Conservation (phyloP, 2,329 filamentous ascomycete genomes). For the Leptodontidium sp. region DNA sequence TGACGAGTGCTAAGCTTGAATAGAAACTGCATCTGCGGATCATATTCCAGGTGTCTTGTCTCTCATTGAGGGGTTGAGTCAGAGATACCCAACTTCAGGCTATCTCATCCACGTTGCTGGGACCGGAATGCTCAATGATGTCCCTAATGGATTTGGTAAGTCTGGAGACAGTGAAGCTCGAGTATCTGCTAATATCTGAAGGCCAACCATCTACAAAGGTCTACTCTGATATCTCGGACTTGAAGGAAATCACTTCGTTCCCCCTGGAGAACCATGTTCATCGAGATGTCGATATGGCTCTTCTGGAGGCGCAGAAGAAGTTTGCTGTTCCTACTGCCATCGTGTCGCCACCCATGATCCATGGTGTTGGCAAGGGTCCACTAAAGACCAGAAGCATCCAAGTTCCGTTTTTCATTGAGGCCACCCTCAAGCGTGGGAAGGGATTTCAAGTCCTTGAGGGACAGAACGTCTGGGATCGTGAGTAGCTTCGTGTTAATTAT, state of each 20-base stretch:
- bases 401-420: slow-evolving; percentile 59
- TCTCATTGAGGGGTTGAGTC: slow-evolving; percentile 56
- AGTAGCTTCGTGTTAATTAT: neutral
- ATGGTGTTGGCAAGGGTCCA: slow-evolving; percentile 65
- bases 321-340: slow-evolving; percentile 63
- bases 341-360: slow-evolving; percentile 71
- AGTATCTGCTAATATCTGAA: slow-evolving; percentile 17
- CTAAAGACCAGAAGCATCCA: slow-evolving; percentile 63
- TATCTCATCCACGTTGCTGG: slow-evolving; percentile 62
- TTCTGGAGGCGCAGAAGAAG: slow-evolving; percentile 55
- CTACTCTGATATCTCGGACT: slow-evolving; percentile 67
- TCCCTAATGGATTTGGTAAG: slow-evolving; percentile 49
- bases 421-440: slow-evolving; percentile 57
- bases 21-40: slow-evolving; percentile 39
- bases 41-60: slow-evolving; percentile 48
- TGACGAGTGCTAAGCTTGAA: slow-evolving; percentile 4
- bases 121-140: slow-evolving; percentile 52
- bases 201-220: slow-evolving; percentile 51
- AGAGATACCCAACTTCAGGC: slow-evolving; percentile 53
- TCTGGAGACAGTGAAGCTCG: neutral
- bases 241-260: slow-evolving; percentile 62
- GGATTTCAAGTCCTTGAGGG: slow-evolving; percentile 61
- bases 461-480: slow-evolving; percentile 57
- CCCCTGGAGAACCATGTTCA: slow-evolving; percentile 66
- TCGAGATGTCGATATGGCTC: slow-evolving; percentile 73